Conservation (phyloP, 371 early-diverging fungal genomes). For the Choanephora cucurbitarum region DNA sequence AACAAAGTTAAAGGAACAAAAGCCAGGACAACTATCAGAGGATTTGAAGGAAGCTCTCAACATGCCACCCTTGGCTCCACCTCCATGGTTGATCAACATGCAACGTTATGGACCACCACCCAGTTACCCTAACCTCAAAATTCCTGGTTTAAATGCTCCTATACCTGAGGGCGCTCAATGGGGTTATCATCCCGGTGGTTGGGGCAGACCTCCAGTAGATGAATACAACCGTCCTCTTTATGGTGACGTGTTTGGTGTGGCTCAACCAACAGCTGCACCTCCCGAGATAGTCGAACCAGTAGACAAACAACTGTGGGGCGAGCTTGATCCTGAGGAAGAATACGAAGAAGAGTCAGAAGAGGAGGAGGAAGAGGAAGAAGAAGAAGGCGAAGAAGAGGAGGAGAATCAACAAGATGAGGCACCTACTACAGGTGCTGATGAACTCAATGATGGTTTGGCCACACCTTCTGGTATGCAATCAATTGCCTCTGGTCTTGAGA, state of each 20-base stretch:
- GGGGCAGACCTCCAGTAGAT: conserved; percentile 98
- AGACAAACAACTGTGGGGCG: conserved; percentile 81
- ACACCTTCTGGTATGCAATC: conserved; percentile 91
- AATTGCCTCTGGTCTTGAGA: conserved; percentile 84
- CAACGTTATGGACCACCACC: conserved; percentile 98
- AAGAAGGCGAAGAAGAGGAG: conserved; percentile 53
- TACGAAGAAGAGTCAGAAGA: conserved; percentile 62
- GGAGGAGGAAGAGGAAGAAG: conserved; percentile 68
- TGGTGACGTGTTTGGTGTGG: conserved; percentile 92
- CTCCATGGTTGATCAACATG: conserved; percentile 99
- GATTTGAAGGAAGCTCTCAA: conserved; percentile 86
- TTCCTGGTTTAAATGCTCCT: conserved; percentile 97
- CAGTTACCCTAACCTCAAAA: conserved; percentile 88
- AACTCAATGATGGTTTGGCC: conserved; percentile 68
- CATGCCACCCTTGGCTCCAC: conserved; percentile 94
- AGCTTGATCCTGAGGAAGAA: conserved; percentile 73
- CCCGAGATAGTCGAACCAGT: conserved; percentile 67
- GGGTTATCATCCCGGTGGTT: conserved; percentile 98
- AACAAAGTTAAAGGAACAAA: conserved; percentile 82
- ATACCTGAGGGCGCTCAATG: conserved; percentile 98
- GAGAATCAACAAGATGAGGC: conserved; percentile 39
- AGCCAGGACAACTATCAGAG: conserved; percentile 89
- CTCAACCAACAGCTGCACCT: conserved; percentile 46
- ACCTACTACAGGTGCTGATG: conserved; percentile 32
- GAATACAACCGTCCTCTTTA: conserved; percentile 93